Conservation (phyloP, 495 filamentous ascomycete genomes). For the Polyplosphaeria fusca region DNA sequence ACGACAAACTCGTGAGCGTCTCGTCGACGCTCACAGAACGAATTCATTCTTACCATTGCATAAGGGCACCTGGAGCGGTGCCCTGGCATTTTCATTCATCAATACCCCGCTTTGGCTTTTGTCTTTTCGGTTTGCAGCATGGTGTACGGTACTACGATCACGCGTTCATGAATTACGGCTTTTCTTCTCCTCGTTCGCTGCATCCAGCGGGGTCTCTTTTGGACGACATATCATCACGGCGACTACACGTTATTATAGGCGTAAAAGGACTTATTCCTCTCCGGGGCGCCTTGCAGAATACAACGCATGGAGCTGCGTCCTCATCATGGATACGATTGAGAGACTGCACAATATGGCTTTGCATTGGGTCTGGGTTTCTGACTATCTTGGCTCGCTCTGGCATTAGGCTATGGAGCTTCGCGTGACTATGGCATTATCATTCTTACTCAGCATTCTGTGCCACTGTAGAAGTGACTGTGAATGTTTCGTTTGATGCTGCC, state of each 20-base stretch:
- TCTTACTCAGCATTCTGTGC: too few relatives aligned
- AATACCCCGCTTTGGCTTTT: slow-evolving; percentile 2
- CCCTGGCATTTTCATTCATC: neutral
- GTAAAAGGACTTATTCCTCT: too few relatives aligned
- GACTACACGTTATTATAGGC: too few relatives aligned
- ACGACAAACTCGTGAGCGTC: too few relatives aligned
- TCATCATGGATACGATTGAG: too few relatives aligned
- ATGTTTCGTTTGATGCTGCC: too few relatives aligned
- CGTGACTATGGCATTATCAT: neutral
- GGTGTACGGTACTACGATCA: slow-evolving; percentile 21
- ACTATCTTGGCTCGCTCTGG: slow-evolving; percentile 4
- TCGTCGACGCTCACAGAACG: too few relatives aligned
- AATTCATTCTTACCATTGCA: too few relatives aligned
- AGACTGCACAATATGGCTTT: neutral
- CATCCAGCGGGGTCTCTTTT: neutral
- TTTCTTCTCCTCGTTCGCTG: slow-evolving; percentile 3
- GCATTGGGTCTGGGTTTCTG: neutral
- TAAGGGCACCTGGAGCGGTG: neutral
- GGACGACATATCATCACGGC: too few relatives aligned
- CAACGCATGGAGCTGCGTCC: neutral
- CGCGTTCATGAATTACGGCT: slow-evolving; percentile 15
- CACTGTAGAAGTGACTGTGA: too few relatives aligned
- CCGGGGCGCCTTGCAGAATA: too few relatives aligned
- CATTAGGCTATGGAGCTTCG: slow-evolving; percentile 10
- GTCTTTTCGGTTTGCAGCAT: slow-evolving; percentile 15